Percentiles rank a stretch among this genome's conserved stretches.
These are phyloP conservation scores for Starmerella vitae DNA, from an alignment of 805 yeast genomes.

Conservation along the genomic window DNA sequence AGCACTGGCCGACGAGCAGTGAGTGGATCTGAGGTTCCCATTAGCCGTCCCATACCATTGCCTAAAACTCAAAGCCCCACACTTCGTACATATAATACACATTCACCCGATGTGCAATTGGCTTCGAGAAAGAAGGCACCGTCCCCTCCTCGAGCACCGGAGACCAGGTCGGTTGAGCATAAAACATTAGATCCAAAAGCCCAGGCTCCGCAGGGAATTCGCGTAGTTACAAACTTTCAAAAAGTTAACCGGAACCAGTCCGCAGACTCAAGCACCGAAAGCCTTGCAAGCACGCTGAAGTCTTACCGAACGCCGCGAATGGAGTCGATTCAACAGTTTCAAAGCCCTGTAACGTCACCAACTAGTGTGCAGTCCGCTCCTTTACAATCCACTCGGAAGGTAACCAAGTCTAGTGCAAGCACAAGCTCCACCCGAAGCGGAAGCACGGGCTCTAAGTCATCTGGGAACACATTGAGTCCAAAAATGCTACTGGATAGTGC, in stretches of 20 bases:
- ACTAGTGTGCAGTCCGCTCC: too few relatives aligned
- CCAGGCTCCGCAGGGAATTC: not conserved
- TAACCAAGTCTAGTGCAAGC: too few relatives aligned
- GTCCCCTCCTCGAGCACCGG: constrained; percentile 2
- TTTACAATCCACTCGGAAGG: too few relatives aligned
- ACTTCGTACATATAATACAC: not conserved
- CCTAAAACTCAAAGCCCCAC: constrained; percentile 3
- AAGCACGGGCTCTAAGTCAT: too few relatives aligned
- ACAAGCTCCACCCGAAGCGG: too few relatives aligned
- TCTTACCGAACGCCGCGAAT: too few relatives aligned
- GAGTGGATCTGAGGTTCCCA: constrained; percentile 4
- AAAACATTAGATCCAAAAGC: not conserved
- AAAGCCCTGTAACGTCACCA: too few relatives aligned
- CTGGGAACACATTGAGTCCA: too few relatives aligned
- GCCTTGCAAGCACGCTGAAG: too few relatives aligned
- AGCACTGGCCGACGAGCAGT: not conserved
- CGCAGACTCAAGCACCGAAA: not conserved
- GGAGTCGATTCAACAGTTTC: too few relatives aligned
- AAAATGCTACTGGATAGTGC: too few relatives aligned
- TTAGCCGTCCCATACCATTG: constrained; percentile 2
- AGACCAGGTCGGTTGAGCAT: not conserved
- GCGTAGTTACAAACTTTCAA: not conserved
- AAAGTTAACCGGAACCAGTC: not conserved
- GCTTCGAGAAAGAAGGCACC: not conserved
- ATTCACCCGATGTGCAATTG: not conserved